Evolutionary conservation across 352 stramenopile species (phyloP), one percentile per base, ranked within the genome.

Genomic region (Aphanomyces invadans): DNA sequence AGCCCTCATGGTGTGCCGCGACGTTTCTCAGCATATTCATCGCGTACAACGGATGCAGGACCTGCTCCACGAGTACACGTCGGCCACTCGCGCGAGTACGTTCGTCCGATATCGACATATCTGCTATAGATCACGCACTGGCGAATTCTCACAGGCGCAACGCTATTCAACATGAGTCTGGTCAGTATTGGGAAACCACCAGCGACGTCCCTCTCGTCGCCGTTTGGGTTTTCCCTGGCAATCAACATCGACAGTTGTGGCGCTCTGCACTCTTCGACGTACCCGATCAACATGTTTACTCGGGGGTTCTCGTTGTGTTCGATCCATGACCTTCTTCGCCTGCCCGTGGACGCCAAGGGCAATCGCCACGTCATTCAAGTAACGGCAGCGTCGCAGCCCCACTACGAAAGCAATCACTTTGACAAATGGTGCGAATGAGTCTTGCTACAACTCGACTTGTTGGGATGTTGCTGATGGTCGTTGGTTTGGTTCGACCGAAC

Each of bases 1-100:
- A 0, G 82, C 80, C 0, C 66, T 91, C 32, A 78, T 81, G n/a
- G 82, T 91, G 0, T 91, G 82, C 51, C 72, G 76, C 19, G 82
- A 91, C 57, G 51, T 91, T 3, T 29, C 60, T 15, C 60, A 48
- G 4, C 44, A 67, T 46, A 33, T 56, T 25, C 60, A 59, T 23
- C 60, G 38, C 15, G 29, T 60, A 5, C 60, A 48, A 11, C 39
- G 60, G 0, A 49, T 67, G 60, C 38, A 67, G 36, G 29, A 57
- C 29, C 1, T 57, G 49, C 49, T 57, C 7, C 21, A 57, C 29
- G 49, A 57, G 29, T 57, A 57, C 29, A 57, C 49, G 29, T 21
- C 49, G n/a, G 4, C 23, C 12, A 33, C 49, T 10, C 2, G 4
- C n/a, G 49, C 49, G 19, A 57, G 49, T 57, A 3, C 25, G 49